Evolutionary conservation across 2,329 filamentous ascomycete species (phyloP).

Genomic region (Ophiobolus disseminans): DNA sequence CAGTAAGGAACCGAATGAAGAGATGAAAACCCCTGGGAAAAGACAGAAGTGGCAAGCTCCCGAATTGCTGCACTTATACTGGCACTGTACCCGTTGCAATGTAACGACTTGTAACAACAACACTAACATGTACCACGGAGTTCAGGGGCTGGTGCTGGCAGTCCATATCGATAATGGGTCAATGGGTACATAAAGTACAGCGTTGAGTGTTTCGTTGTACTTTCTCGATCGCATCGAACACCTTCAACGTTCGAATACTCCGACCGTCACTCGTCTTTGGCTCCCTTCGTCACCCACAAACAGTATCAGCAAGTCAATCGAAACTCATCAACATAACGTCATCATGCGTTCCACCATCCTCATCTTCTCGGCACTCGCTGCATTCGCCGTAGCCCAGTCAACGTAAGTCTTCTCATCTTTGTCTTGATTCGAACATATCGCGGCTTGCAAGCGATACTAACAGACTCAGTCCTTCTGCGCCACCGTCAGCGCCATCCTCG

Average conservation of each 20-base stretch:
- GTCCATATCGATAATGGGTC: neutral
- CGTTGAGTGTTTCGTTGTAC: no score
- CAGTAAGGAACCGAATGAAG: no score
- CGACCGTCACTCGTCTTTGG: no score
- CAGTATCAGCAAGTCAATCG: neutral
- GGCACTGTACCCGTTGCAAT: neutral
- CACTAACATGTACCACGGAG: neutral
- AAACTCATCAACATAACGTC: neutral
- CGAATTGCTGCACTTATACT: neutral
- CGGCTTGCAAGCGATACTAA: neutral
- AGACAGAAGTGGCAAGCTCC: no score
- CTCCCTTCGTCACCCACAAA: no score
- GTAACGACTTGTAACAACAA: neutral
- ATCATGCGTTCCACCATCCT: neutral
- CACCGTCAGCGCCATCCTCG: neutral
- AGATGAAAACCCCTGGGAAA: no score
- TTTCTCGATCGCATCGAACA: no score
- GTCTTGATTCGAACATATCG: neutral
- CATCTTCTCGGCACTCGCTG: neutral
- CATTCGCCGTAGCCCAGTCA: neutral
- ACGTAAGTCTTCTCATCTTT: neutral
- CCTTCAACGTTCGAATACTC: no score
- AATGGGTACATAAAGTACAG: neutral
- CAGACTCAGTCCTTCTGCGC: neutral
- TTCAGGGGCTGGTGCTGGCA: neutral